Base-by-base conservation (phyloP, 495 filamentous ascomycete genomes). In the Neurospora sp. region DNA sequence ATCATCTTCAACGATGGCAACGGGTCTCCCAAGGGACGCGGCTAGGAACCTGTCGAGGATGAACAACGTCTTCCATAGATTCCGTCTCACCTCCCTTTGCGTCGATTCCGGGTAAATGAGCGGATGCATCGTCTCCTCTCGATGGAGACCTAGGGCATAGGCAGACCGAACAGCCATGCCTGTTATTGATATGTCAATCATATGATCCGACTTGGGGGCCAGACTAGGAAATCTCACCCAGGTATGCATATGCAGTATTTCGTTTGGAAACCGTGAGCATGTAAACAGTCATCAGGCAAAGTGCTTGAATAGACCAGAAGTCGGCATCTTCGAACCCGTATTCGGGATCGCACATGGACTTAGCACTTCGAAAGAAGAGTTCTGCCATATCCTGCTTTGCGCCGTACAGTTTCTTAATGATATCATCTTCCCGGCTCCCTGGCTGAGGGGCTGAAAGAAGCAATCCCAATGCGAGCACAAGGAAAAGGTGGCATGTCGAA, bases 131-230 rank as follows among this genome's bases (percentile, higher is more conserved):
- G 86, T 89, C 72, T 91, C 89, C 72, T 88, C 87, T 69, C 88
- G 82, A 74, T 91, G 89, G 20, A 91, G 76, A 17, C 89, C 89
- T 40, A 90, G 72, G 17, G 89, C 86, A 75, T 87, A 87, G 17
- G 88, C 87, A 38, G 87, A 88, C 1, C 87, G 85, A 17, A 89
- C 85, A 59, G 89, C 89, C 89, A 91, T 91, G 12, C 88, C 88
- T 87, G 48, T 8, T 48, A 53, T 22, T 44, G 20, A 48, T 61
- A 16, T 35, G 53, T 65, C 27, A 65, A 37, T 17, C 14, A 14
- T 37, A 65, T 37, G 14, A 61, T 65, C 35, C 17, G 68, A 39
- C 38, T 14, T 72, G 48, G 74, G 53, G 22, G 2, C 27, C 35
- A 65, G 12, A 16, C 71, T 35, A 38, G 31, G 40, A 44, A 45